A percentile compares a stretch with the other conserved stretches of the same genome.
Evolutionary conservation across 257 asterid genomes (phyloP).

Genomic region (Solanum appendiculatum): DNA sequence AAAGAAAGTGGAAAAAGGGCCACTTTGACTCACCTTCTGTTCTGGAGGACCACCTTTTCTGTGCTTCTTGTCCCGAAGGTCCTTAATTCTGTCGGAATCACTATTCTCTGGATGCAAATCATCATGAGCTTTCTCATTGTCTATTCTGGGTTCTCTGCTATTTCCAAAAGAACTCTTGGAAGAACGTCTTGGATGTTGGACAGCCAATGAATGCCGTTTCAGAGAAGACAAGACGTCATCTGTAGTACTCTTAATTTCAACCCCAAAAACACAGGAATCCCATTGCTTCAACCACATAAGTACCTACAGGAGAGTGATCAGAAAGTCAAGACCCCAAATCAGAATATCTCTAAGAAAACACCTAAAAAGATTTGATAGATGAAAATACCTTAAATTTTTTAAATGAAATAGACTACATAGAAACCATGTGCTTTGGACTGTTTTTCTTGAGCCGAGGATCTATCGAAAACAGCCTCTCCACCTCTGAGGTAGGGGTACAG

Average conservation of each 20-base stretch:
- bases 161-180: slow-evolving; percentile 35
- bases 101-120: slow-evolving; percentile 36
- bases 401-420: background rate
- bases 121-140: slow-evolving; percentile 29
- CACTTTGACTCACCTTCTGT: slow-evolving; percentile 52
- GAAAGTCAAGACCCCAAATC: background rate
- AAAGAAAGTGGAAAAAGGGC: background rate
- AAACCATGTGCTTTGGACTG: background rate
- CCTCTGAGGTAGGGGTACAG: background rate
- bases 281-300: slow-evolving; percentile 96
- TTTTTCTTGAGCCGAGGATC: background rate
- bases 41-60: slow-evolving; percentile 71
- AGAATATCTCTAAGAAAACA: background rate
- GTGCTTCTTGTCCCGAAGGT: slow-evolving; percentile 47
- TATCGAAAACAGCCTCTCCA: background rate
- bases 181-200: slow-evolving; percentile 46
- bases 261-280: slow-evolving; percentile 93
- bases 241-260: slow-evolving; percentile 76
- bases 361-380: background rate
- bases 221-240: slow-evolving; percentile 79
- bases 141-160: slow-evolving; percentile 31
- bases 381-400: background rate
- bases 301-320: slow-evolving; percentile 46
- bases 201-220: slow-evolving; percentile 67
- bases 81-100: slow-evolving; percentile 35